Conservation (phyloP, 1,284 basidiomycete genomes). For the Tetrapyrgos nigripes region DNA sequence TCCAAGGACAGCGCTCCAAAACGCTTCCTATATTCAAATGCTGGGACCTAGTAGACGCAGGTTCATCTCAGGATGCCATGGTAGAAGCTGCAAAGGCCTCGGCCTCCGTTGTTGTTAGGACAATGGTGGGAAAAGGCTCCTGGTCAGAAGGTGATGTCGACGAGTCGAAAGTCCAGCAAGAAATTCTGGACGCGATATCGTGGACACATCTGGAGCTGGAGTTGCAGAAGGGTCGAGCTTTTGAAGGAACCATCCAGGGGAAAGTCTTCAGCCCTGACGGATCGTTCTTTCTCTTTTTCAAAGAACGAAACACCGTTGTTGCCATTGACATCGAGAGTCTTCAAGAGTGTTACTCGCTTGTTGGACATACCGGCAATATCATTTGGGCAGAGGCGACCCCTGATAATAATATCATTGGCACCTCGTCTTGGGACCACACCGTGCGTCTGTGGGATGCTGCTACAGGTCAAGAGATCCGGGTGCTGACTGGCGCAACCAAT, state of each 20-base stretch:
- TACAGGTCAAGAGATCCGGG: constrained; percentile 8
- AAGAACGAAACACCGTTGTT: not conserved
- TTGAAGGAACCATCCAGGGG: not conserved
- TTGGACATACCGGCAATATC: constrained; percentile 15
- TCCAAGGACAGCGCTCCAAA: not conserved
- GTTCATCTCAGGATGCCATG: not conserved
- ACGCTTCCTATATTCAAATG: too few relatives aligned
- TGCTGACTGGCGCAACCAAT: constrained; percentile 6
- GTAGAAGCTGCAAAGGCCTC: not conserved
- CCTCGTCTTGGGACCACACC: constrained; percentile 16
- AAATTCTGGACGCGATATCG: not conserved
- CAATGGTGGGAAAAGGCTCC: too few relatives aligned
- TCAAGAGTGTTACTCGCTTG: constrained; percentile 9
- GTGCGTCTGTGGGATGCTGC: constrained; percentile 19
- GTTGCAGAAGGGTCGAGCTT: not conserved
- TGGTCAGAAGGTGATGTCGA: not conserved
- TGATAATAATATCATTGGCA: constrained; percentile 15
- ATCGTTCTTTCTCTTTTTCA: constrained; percentile 1
- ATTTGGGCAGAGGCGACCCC: constrained; percentile 17
- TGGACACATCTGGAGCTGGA: constrained; percentile 6
- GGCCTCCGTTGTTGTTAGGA: not conserved
- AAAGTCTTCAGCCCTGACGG: constrained; percentile 18
- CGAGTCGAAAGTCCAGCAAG: not conserved
- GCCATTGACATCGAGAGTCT: constrained; percentile 10
- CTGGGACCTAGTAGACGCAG: not conserved